Percentiles rank a stretch among this genome's conserved stretches.
These are phyloP conservation scores for Yarrowia porcina DNA, from an alignment of 805 yeast genomes.

Conservation along the genomic window DNA sequence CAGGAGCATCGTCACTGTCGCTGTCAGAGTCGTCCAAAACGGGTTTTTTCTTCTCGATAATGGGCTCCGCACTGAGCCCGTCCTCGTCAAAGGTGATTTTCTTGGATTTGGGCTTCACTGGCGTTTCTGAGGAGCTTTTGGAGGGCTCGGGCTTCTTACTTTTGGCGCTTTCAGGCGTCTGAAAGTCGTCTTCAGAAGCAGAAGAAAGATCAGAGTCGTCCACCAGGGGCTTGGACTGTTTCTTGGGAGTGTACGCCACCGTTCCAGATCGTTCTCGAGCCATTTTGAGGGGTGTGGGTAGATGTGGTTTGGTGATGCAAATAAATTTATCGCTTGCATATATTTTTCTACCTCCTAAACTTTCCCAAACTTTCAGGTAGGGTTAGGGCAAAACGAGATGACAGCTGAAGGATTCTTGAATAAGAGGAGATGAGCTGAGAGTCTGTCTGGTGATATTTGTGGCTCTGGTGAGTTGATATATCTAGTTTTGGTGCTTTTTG, in stretches of 20 bases:
- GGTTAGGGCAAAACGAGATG: background rate
- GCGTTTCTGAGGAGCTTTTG: too few species aligned
- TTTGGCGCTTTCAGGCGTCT: background rate
- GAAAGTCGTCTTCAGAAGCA: background rate
- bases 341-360: background rate
- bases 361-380: background rate
- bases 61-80: background rate
- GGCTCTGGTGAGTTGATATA: too few species aligned
- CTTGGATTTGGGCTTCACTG: background rate
- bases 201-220: background rate
- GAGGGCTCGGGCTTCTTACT: background rate
- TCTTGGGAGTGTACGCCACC: conserved; percentile 12
- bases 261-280: conserved; percentile 10
- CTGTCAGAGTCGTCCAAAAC: conserved; percentile 3
- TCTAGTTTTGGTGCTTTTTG: too few species aligned
- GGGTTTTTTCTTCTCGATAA: conserved; percentile 4
- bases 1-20: conserved; percentile 40
- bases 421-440: too few species aligned
- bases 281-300: background rate
- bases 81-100: conserved; percentile 18
- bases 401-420: too few species aligned
- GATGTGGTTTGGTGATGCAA: background rate
- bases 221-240: background rate
- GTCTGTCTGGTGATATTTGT: too few species aligned
- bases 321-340: background rate